Evolutionary conservation across 176 grass and related monocot genomes (phyloP), one percentile per base, ranked within the genome.

Genomic region (Phyllostachys edulis): DNA sequence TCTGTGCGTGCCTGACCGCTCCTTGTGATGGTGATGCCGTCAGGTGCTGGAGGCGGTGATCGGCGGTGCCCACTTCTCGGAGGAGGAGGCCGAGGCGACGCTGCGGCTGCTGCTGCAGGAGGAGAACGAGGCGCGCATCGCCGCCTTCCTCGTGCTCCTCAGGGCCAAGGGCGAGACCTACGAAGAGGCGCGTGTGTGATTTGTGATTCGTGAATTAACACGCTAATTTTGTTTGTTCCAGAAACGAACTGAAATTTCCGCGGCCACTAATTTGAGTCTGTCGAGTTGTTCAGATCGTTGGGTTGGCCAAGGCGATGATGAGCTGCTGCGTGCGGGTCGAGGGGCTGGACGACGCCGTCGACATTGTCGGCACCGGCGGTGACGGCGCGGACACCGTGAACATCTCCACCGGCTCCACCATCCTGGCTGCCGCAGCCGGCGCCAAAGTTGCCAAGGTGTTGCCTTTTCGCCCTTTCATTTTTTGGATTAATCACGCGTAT

Each of bases 111-210:
- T 99, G 8, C 90, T 99, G 15, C 6, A 82, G 8, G 89, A 96
- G 76, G 40, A 75, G 49, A 84, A 96, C 36, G 93, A 99, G 69
- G 89, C 91, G 26, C 83, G 89, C 61, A 99, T 99, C 69, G 88
- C 93, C 57, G 91, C 96, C 73, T 99, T 99, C 83, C 90, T 99
- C 49, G 93, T 99, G 36, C 96, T 99, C 62, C 88, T 99, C 75
- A 82, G 96, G 38, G 91, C 90, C 81, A 99, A 99, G 89, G 93
- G 96, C 71, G 96, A 99, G 81, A 99, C 93, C 57, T 99, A 85
- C 74, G 91, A 99, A 42, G 93, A 99, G 95, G 95, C 93, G 36
- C 7, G 18, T 34, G 32, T 34, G 6, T 9, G 44, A 45, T 29
- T 45, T 52, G 14, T 52, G 64, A 59, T 4, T 61, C 13, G 42